These are phyloP conservation scores for Metschnikowia lunata DNA, from an alignment of 805 yeast genomes.

Conservation along the genomic window DNA sequence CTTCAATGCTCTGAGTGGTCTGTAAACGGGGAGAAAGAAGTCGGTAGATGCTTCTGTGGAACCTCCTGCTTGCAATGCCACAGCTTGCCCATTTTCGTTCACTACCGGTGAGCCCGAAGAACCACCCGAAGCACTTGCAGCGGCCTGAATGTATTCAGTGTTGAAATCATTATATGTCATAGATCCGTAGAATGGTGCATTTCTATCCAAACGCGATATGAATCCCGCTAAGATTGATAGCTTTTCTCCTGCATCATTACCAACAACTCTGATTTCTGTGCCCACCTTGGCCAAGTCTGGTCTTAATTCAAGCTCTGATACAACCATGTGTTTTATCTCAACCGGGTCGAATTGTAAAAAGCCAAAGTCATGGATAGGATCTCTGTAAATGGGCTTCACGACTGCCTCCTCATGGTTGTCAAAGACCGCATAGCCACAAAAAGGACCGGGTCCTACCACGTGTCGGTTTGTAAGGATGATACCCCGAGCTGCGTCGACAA, in stretches of 20 bases:
- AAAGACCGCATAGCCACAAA: conserved; percentile 84
- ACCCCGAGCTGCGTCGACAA: conserved; percentile 79
- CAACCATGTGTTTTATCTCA: conserved; percentile 66
- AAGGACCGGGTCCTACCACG: conserved; percentile 95
- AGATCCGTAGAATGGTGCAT: conserved; percentile 90
- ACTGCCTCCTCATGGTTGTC: conserved; percentile 93
- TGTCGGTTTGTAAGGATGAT: conserved; percentile 88
- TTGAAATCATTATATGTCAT: conserved; percentile 88
- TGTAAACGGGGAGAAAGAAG: conserved; percentile 79
- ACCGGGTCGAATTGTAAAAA: conserved; percentile 74
- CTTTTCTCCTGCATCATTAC: conserved; percentile 96
- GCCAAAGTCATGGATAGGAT: conserved; percentile 95
- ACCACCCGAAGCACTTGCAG: conserved; percentile 94
- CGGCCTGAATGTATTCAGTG: conserved; percentile 92
- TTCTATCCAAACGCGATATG: conserved; percentile 79
- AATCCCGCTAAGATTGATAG: conserved; percentile 85
- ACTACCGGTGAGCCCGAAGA: conserved; percentile 97
- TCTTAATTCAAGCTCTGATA: conserved; percentile 59
- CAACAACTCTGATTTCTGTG: conserved; percentile 87
- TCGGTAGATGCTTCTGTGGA: conserved; percentile 88
- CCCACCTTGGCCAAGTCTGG: conserved; percentile 92
- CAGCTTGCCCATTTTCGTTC: conserved; percentile 78
- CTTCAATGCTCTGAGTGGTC: conserved; percentile 75
- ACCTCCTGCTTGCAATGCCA: conserved; percentile 94
- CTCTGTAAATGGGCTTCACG: conserved; percentile 81